Evolutionary conservation across 495 filamentous ascomycete species (phyloP).

Genomic region (Aspergillus funiculosus): DNA sequence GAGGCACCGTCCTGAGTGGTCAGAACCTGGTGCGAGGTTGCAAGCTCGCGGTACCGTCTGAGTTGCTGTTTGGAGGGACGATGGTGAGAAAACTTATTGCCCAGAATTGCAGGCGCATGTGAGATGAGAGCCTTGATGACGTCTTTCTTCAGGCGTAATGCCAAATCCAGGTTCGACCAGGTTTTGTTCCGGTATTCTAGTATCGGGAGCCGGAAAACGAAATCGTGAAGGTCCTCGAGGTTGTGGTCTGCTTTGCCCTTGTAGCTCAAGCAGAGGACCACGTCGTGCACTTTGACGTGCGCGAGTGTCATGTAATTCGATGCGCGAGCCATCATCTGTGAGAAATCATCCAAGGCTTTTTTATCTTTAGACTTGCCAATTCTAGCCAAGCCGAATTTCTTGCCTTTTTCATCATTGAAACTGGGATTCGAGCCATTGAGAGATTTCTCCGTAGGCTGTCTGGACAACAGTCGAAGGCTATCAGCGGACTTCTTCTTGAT

Average conservation of each 20-base stretch:
- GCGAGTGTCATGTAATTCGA: constrained; percentile 96
- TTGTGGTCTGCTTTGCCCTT: constrained; percentile 95
- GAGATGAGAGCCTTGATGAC: constrained; percentile 91
- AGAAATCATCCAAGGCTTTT: constrained; percentile 79
- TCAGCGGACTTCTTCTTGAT: constrained; percentile 63
- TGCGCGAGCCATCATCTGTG: constrained; percentile 93
- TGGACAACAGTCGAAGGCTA: constrained; percentile 51
- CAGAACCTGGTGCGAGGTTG: constrained; percentile 47
- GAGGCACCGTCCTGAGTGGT: constrained; percentile 40
- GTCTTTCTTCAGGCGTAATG: constrained; percentile 84
- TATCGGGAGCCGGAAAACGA: constrained; percentile 91
- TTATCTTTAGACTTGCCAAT: constrained; percentile 38
- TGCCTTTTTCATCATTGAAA: constrained; percentile 50
- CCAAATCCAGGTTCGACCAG: constrained; percentile 96
- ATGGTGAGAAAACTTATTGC: constrained; percentile 92
- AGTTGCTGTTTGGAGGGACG: constrained; percentile 71
- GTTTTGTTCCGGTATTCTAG: constrained; percentile 98
- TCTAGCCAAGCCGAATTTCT: constrained; percentile 51
- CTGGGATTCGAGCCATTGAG: constrained; percentile 43
- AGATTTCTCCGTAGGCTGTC: constrained; percentile 44
- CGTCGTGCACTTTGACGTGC: constrained; percentile 89
- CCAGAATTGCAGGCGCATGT: constrained; percentile 91
- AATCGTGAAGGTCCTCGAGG: constrained; percentile 90
- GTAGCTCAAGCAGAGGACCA: constrained; percentile 92
- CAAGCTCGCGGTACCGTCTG: constrained; percentile 73